phyloP scores from a whole-genome alignment of 73 alveolate species.

The Diophrys sp. region DNA sequence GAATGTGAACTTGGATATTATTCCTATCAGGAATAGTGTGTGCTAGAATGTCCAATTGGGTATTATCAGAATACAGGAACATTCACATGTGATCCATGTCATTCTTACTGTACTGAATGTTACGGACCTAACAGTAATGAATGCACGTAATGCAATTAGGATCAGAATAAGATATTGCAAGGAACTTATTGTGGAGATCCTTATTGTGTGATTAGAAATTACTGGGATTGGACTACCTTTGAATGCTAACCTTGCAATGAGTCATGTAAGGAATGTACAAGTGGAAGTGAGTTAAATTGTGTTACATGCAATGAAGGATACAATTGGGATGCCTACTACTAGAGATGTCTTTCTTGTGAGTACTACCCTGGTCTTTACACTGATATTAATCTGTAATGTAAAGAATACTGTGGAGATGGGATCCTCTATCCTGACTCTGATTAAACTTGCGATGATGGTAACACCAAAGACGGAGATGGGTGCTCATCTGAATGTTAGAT shows the following conservation, averaged over 20 bases:
- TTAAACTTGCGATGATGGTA: neutral
- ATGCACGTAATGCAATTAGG: too few relatives aligned
- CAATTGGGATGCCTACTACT: neutral
- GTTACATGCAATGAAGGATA: neutral
- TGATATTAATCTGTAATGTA: neutral
- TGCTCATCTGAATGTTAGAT: neutral
- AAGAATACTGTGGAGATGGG: neutral
- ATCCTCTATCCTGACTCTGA: neutral
- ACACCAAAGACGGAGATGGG: neutral
- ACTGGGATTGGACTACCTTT: neutral
- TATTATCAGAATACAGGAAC: too few relatives aligned
- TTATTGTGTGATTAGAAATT: neutral
- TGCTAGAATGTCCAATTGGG: too few relatives aligned
- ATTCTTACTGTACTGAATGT: too few relatives aligned
- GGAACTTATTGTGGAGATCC: neutral
- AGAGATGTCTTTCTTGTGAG: neutral
- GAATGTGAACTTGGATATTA: too few relatives aligned
- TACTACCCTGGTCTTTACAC: neutral
- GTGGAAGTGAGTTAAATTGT: neutral
- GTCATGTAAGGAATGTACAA: neutral
- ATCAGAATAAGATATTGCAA: neutral
- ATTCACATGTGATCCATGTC: too few relatives aligned
- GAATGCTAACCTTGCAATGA: neutral
- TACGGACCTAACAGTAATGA: too few relatives aligned
- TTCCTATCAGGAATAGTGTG: too few relatives aligned